phyloP scores from a whole-genome alignment of 768 basidiomycete genomes.

The Phlebiopsis gigantea region DNA sequence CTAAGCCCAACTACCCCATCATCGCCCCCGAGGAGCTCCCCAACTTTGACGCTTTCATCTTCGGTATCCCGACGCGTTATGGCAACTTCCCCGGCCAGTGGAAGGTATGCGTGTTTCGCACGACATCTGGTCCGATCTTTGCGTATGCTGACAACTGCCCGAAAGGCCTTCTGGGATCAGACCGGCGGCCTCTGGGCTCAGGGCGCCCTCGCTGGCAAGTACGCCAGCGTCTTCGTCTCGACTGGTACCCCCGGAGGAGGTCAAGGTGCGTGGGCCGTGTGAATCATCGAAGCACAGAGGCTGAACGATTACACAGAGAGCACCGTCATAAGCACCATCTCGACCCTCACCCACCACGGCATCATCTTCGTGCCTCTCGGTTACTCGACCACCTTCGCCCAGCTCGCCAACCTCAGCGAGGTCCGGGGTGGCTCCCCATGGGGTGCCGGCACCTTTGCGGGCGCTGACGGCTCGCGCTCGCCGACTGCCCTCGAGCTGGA shows the following conservation, averaged over 20 bases:
- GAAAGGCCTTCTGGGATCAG: constrained; percentile 67
- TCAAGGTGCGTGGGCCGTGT: constrained; percentile 41
- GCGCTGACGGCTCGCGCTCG: constrained; percentile 49
- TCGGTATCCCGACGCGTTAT: constrained; percentile 78
- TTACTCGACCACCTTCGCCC: constrained; percentile 37
- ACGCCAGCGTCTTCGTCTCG: constrained; percentile 68
- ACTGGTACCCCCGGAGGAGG: constrained; percentile 74
- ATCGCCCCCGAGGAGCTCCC: constrained; percentile 49
- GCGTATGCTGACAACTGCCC: not conserved
- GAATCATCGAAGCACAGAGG: no score
- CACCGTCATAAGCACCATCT: constrained; percentile 33
- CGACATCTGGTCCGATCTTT: not conserved
- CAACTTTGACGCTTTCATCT: constrained; percentile 64
- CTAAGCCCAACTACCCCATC: constrained; percentile 70
- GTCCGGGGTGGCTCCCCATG: constrained; percentile 61
- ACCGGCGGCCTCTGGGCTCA: constrained; percentile 62
- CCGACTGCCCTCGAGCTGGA: constrained; percentile 22
- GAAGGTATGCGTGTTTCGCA: constrained; percentile 43
- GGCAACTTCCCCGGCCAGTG: constrained; percentile 78
- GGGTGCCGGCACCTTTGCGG: constrained; percentile 70
- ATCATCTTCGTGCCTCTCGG: constrained; percentile 50
- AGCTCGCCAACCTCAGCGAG: constrained; percentile 36
- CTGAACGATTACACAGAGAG: constrained; percentile 19
- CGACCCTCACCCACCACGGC: constrained; percentile 52
- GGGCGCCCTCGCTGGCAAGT: constrained; percentile 68